phyloP scores from a whole-genome alignment of 768 basidiomycete species.

The Naganishia vishniacii region DNA sequence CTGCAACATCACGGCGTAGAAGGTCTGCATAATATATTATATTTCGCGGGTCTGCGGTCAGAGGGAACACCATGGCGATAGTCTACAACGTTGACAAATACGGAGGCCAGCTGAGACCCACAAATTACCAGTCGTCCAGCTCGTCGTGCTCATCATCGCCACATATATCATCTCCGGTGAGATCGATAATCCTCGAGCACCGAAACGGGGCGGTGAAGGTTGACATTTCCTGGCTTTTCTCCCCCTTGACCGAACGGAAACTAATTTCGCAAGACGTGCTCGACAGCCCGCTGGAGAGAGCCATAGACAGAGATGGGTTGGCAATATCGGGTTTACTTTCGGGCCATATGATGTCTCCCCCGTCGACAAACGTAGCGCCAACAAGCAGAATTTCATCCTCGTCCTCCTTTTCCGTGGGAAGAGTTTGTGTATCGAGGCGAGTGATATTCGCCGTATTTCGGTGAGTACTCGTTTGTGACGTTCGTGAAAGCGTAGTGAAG shows the following conservation, averaged over 20 bases:
- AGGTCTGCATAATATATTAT: no score
- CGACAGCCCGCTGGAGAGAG: background rate
- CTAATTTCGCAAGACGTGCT: background rate
- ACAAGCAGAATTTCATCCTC: constrained; percentile 15
- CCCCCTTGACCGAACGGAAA: constrained; percentile 13
- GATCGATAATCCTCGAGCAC: constrained; percentile 13
- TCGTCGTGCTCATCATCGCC: constrained; percentile 16
- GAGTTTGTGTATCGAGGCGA: no score
- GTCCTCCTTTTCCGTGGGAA: background rate
- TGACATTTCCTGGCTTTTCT: constrained; percentile 10
- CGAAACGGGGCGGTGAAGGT: constrained; percentile 13
- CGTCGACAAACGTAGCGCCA: constrained; percentile 6
- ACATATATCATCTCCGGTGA: constrained; percentile 16
- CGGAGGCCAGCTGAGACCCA: no score
- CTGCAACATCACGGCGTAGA: no score
- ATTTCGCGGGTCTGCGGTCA: no score
- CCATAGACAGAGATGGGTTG: background rate
- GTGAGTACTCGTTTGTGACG: no score
- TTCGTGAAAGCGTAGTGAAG: no score
- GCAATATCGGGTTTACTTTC: constrained; percentile 4
- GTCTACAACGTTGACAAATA: no score
- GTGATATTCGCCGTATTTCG: no score
- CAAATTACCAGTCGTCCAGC: constrained; percentile 10
- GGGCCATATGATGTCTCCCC: constrained; percentile 9
- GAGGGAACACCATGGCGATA: no score